These are phyloP conservation scores for Sugiyamaella boreocaroliniensis DNA, from an alignment of 805 yeast species.

Conservation along the genomic window DNA sequence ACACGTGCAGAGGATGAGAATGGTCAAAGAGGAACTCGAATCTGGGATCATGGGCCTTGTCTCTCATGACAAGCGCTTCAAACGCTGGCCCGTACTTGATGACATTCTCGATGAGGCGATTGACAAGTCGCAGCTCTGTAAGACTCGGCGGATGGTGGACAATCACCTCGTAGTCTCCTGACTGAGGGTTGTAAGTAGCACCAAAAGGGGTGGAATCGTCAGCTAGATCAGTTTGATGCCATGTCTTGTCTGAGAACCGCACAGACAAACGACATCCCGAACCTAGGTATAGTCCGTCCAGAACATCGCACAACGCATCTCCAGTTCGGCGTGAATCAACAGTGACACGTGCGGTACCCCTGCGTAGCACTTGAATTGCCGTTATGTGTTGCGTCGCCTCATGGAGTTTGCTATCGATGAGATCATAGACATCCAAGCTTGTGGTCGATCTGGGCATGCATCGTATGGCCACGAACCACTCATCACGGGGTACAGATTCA, in stretches of 20 bases:
- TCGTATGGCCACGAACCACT: background rate
- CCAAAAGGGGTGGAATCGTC: background rate
- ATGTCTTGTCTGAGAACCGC: background rate
- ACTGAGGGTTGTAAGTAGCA: background rate
- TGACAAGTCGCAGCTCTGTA: slow-evolving; percentile 14
- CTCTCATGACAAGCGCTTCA: slow-evolving; percentile 22
- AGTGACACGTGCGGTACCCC: background rate
- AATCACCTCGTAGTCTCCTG: background rate
- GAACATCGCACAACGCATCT: slow-evolving; percentile 7
- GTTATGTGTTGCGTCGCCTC: background rate
- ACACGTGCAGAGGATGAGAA: slow-evolving; percentile 15
- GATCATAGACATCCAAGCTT: background rate
- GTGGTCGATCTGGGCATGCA: background rate
- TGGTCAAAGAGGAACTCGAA: slow-evolving; percentile 25
- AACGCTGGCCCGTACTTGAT: slow-evolving; percentile 23
- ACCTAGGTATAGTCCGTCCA: slow-evolving; percentile 11
- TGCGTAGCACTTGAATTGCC: background rate
- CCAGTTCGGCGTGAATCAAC: slow-evolving; percentile 4
- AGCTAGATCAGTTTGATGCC: background rate
- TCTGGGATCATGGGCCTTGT: slow-evolving; percentile 18
- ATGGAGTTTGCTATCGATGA: background rate
- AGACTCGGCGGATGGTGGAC: slow-evolving; percentile 5
- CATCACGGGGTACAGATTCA: background rate
- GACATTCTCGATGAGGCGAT: slow-evolving; percentile 23
- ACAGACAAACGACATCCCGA: slow-evolving; percentile 5